These are phyloP conservation scores for Helianthus annuus DNA, from an alignment of 129 eudicot genomes.

Conservation along the genomic window HanXRQr2.0-SUNRISE NC_035448.2:192546505-192547004, in stretches of 20 bases:
- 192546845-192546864: neutral
- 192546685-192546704: neutral
- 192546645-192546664: conserved; percentile 11
- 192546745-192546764: no score
- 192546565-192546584: conserved; percentile 75
- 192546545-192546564: conserved; percentile 90
- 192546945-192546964: conserved; percentile 1
- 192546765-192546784: no score
- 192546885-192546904: neutral
- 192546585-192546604: conserved; percentile 29
- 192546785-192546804: neutral
- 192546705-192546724: neutral
- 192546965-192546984: neutral
- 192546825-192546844: no score
- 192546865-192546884: neutral
- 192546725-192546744: no score
- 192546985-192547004: neutral
- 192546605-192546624: neutral
- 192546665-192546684: neutral
- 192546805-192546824: neutral
- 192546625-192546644: neutral
- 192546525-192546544: conserved; percentile 77
- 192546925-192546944: neutral
- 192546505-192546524: conserved; percentile 83
- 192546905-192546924: neutral